Evolutionary conservation across 192 early-diverging fungal genomes (phyloP), one percentile per base, ranked within the genome.

Genomic region (Rhizoclosmatium sp.): DNA sequence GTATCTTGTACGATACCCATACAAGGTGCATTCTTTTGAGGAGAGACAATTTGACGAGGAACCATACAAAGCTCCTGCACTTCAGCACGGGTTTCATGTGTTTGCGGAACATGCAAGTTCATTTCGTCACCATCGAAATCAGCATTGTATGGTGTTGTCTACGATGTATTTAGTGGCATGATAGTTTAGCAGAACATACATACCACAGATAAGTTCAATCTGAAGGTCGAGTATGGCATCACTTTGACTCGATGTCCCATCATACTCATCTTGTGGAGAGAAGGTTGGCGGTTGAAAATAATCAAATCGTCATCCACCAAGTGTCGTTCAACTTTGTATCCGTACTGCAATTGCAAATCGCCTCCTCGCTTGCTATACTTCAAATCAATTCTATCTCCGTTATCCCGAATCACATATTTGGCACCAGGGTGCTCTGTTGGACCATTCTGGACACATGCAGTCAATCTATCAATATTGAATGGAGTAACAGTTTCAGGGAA

Each of bases 1-100:
- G 96, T 97, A 81, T 99, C 98, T 86, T 99, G 98, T 46, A 99
- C 98, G 85, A 99, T 99, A 80, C 98, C 98, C 98, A 99, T 99
- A 79, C 97, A 95, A 2, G 98, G 98, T 70, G 94, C 94, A 86
- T 98, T 98, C 49, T 95, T 94, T 85, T 99, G 96, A 2, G 98
- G 97, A 44, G 96, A 95, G 3, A 99, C 92, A 82, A 99, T 96
- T 86, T 98, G 96, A 80, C 92, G 93, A 3, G 98, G 97, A 4
- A 99, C 98, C 95, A 98, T 97, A 86, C 97, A 98, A 68, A 99
- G 92, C 87, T 98, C 95, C 74, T 89, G 89, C 65, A 99, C 91
- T 85, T 99, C 98, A 19, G 98, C 97, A 47, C 94, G 92, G 10
- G 96, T 96, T 87, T 98, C 95, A 60, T 97, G 92, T 9, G 97